A percentile compares a stretch with the other conserved stretches of the same genome.
phyloP scores from a whole-genome alignment of 306 rosid species.

The Arachis stenosperma region DNA sequence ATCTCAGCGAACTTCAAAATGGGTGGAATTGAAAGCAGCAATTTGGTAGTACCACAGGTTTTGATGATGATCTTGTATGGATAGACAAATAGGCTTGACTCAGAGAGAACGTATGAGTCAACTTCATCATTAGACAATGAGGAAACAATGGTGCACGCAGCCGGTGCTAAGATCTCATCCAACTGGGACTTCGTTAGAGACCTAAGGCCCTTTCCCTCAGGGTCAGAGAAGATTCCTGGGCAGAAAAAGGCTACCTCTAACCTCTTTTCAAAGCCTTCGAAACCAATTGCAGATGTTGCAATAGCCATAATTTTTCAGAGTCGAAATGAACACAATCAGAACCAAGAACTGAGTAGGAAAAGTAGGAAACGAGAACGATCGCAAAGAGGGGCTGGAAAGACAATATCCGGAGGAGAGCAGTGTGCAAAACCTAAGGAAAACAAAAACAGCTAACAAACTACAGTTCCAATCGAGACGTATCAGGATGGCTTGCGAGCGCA shows the following conservation, averaged over 20 bases:
- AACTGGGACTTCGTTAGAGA: constrained; percentile 4
- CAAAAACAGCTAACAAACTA: constrained; percentile 1
- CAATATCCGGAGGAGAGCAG: not conserved
- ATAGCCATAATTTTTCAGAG: not conserved
- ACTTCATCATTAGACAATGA: not conserved
- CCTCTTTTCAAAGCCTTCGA: constrained; percentile 7
- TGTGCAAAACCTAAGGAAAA: not conserved
- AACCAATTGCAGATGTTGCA: not conserved
- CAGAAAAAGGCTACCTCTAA: not conserved
- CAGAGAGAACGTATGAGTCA: not conserved
- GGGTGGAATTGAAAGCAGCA: constrained; percentile 6
- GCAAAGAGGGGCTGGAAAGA: not conserved
- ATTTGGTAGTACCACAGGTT: constrained; percentile 4
- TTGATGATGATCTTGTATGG: constrained; percentile 5
- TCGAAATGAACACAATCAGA: not conserved
- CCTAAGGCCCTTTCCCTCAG: constrained; percentile 5
- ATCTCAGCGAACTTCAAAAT: not conserved
- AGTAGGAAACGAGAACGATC: not conserved
- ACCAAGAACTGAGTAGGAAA: not conserved
- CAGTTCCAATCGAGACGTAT: not conserved
- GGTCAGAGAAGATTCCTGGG: not conserved
- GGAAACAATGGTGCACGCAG: not conserved
- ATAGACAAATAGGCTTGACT: constrained; percentile 3
- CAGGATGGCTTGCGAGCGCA: constrained; percentile 3
- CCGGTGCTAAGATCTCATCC: constrained; percentile 6